Evolutionary conservation across 495 filamentous ascomycete genomes (phyloP), one percentile per base, ranked within the genome.

Genomic region (Hypoxylon cercidicola): DNA sequence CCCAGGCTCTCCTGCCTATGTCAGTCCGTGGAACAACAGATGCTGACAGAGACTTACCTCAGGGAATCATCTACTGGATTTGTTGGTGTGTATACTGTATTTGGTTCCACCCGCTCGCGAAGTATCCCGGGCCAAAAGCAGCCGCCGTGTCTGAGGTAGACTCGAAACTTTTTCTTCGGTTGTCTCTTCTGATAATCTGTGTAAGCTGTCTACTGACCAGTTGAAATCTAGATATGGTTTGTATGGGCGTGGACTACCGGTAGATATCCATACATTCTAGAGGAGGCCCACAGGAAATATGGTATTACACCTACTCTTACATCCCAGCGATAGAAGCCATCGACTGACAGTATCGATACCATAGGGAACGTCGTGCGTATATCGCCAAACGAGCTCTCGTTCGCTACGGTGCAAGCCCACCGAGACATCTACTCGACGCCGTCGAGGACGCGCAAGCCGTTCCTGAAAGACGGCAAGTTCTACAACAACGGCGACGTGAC

Each of bases 321-420:
- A n/a, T 21, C 39, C n/a, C 15, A 12, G 1, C 15, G 8, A 30
- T 21, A 3, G 25, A 3, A 28, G 21, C 13, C 25, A 13, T 23
- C 4, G 20, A 8, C 34, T 66, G 11, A 47, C 23, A 21, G 4
- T 10, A 30, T 7, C 2, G 10, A 4, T 45, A 25, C 18, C 1
- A 34, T 16, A 61, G 78, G 79, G 1, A 64, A 77, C 25, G 69
- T 82, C 19, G 73, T 83, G 4, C 75, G 77, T 4, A 76, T 81
- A 49, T 75, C 72, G 2, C 81, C 81, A 0, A 72, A 81, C 23
- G 76, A 82, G 34, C 69, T 84, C 21, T 74, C 74, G 39, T 82
- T 78, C 55, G 67, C 71, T 0, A 69, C 72, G 8, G 62, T 77
- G 4, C 63, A 76, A 34, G 79, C 79, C 2, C 80, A 77, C 69